These are phyloP conservation scores for Chlorella sp. DNA, from an alignment of 139 green algal genomes.

Conservation along the genomic window DNA sequence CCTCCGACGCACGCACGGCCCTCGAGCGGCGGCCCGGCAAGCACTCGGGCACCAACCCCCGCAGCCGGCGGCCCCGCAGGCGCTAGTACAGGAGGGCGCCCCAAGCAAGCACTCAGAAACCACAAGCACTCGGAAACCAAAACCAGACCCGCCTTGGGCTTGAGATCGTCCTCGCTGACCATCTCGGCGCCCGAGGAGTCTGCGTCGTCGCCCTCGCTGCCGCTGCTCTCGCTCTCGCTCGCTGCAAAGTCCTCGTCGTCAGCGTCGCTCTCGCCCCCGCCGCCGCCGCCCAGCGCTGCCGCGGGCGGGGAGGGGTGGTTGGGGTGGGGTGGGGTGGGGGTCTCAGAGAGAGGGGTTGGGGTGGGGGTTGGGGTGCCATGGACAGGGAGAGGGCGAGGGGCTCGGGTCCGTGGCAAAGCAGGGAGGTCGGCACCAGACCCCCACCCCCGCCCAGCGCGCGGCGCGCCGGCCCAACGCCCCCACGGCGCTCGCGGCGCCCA, in stretches of 20 bases:
- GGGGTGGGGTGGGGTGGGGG: neutral
- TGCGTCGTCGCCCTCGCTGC: slow-evolving; percentile 22
- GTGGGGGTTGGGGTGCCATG: neutral
- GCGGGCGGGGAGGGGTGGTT: neutral
- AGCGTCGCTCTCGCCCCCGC: slow-evolving; percentile 45
- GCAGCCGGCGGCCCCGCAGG: neutral
- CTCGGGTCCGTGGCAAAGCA: neutral
- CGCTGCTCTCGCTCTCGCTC: slow-evolving; percentile 62
- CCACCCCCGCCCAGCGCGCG: neutral
- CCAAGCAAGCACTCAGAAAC: neutral
- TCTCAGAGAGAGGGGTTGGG: neutral
- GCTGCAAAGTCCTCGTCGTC: slow-evolving; percentile 69
- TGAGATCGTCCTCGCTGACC: slow-evolving; percentile 55
- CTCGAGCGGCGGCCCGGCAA: neutral
- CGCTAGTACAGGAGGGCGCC: neutral
- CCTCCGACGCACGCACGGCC: neutral
- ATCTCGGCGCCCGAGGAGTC: slow-evolving; percentile 51
- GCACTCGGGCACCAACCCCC: neutral
- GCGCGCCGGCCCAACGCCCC: too few relatives aligned
- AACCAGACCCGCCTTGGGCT: too few relatives aligned
- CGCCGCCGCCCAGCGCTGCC: slow-evolving; percentile 11
- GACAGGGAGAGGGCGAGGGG: neutral
- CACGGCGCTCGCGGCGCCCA: neutral
- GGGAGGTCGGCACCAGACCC: neutral
- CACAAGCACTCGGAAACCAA: neutral